Evolutionary conservation across 345 rosid species (phyloP).

Genomic region (Ailanthus altissimus): DNA sequence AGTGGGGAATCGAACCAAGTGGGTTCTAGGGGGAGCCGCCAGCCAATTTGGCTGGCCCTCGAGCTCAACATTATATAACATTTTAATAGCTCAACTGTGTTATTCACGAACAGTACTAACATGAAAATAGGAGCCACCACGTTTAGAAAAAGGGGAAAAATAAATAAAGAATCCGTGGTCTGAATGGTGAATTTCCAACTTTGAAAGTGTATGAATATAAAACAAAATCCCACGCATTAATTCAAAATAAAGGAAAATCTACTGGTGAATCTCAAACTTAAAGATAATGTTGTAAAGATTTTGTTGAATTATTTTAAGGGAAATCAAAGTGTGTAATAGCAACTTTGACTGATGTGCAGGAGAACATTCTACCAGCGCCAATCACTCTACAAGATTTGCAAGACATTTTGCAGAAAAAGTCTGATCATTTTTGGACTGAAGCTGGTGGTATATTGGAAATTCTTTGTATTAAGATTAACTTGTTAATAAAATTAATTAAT

Average conservation of each 20-base stretch:
- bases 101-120: neutral
- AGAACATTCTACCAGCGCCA: constrained; percentile 1
- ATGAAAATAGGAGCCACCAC: neutral
- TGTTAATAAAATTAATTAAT: neutral
- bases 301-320: neutral
- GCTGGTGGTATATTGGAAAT: no score
- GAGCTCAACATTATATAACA: no score
- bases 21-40: no score
- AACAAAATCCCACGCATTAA: neutral
- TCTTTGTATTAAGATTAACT: neutral
- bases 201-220: neutral
- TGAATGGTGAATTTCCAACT: neutral
- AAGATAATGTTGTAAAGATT: neutral
- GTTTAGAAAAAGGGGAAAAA: neutral
- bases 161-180: neutral
- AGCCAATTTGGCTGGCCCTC: no score
- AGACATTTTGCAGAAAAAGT: neutral
- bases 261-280: neutral
- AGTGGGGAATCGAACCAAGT: no score
- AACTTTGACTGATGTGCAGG: neutral
- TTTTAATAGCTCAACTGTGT: no score
- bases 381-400: neutral
- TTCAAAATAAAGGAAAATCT: neutral
- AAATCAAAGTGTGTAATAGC: neutral
- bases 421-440: neutral